Conservation (phyloP, 371 early-diverging fungal genomes). For the Phascolomyces articulosus region DNA sequence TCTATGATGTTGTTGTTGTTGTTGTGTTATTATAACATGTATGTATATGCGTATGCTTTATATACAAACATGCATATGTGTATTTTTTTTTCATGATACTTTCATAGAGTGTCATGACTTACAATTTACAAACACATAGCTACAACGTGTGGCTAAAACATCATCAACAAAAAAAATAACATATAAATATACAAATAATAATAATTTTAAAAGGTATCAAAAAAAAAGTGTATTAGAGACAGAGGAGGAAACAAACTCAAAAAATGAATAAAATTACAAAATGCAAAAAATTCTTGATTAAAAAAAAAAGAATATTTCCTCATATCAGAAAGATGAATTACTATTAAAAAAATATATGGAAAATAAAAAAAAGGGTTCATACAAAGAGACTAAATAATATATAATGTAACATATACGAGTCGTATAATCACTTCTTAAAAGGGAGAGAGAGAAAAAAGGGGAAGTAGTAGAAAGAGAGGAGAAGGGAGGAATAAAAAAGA, state of each 20-base stretch:
- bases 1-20: too few species aligned
- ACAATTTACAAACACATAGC: too few species aligned
- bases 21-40: too few species aligned
- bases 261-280: not conserved
- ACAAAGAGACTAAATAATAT: not conserved
- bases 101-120: too few species aligned
- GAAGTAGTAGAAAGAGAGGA: not conserved
- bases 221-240: conserved; percentile 4
- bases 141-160: too few species aligned
- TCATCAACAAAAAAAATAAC: not conserved
- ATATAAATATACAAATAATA: too few species aligned
- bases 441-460: not conserved
- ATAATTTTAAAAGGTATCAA: too few species aligned
- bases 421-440: not conserved
- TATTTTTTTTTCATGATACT: too few species aligned
- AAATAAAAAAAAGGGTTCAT: not conserved
- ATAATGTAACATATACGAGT: not conserved
- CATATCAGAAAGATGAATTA: not conserved
- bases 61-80: too few species aligned
- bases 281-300: too few species aligned
- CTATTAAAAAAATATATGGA: not conserved
- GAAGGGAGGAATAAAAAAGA: not conserved
- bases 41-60: too few species aligned
- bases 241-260: not conserved
- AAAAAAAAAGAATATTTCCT: not conserved